A percentile compares a stretch with the other conserved stretches of the same genome.
These are phyloP conservation scores for Camellia lanceoleosa DNA, from an alignment of 148 eudicot species.

Conservation along the genomic window DNA sequence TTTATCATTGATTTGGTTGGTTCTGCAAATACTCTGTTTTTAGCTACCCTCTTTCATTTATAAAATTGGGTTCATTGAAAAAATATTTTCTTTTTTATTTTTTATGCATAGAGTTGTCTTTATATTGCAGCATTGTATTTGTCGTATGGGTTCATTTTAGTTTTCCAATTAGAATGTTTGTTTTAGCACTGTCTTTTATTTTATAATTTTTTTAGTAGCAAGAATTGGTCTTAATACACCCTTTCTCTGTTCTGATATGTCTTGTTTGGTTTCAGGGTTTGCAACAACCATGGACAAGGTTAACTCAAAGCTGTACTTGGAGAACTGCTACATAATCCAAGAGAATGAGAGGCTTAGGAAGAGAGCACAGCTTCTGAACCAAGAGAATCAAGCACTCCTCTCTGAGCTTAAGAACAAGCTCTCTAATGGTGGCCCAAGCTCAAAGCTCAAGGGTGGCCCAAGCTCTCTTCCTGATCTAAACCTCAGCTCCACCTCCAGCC, in stretches of 20 bases:
- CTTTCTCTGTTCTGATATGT: background rate
- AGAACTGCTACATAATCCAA: constrained; percentile 85
- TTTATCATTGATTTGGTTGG: background rate
- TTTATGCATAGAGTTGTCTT: background rate
- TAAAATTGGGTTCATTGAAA: background rate
- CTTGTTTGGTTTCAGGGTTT: constrained; percentile 13
- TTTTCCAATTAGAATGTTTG: no score
- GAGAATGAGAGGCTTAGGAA: constrained; percentile 85
- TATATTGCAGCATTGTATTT: background rate
- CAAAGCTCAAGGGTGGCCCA: constrained; percentile 1
- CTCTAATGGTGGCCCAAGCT: constrained; percentile 9
- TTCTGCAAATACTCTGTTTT: background rate
- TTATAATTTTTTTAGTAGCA: background rate
- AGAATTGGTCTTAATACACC: background rate
- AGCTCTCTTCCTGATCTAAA: constrained; percentile 38
- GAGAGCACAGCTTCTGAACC: constrained; percentile 71
- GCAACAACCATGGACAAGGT: constrained; percentile 58
- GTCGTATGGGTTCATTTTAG: no score
- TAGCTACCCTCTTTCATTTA: background rate
- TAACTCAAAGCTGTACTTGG: constrained; percentile 80
- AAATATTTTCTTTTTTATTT: no score
- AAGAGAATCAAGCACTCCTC: constrained; percentile 79
- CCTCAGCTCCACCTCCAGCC: constrained; percentile 27
- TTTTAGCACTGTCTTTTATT: background rate
- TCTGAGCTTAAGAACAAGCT: constrained; percentile 62